Evolutionary conservation across 2,329 filamentous ascomycete genomes (phyloP), one percentile per base, ranked within the genome.

Genomic region (Plectosphaerella sp.): DNA sequence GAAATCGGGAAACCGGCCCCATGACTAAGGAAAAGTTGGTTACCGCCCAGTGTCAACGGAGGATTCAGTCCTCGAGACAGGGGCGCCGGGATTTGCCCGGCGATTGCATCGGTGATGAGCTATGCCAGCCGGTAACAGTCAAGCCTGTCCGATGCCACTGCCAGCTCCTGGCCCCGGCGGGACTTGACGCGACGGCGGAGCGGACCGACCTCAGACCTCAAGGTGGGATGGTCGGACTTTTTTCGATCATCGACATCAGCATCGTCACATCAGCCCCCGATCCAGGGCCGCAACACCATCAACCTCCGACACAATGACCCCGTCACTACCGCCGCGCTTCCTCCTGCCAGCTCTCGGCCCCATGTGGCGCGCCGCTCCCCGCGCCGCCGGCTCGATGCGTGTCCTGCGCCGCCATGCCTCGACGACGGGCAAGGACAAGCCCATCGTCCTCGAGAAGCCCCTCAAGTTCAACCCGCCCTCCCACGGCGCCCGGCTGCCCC

Each of bases 391-490:
- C 28, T 33, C 28, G 28, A 33, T 33, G 28, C 28, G 28, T 49
- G 47, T 53, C 59, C 49, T 36, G 36, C 56, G 64, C 36, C 61
- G 62, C 45, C 55, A 71, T 57, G 67, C 67, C 36, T 72, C 68
- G 42, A 61, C 48, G 58, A 62, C 57, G 60, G 60, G 53, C 39
- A 22, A 36, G 20, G 45, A 18, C 57, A 88, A 87, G 63, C 81
- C 83, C 36, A 79, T 86, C 56, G 80, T 91, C 5, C 85, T 99
- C 58, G 89, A 89, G 62, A 91, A 97, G 70, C 93, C 93, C 22
- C 81, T 88, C 63, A 88, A 87, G 67, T 97, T 96, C 78, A 89
- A 89, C 47, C 93, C 94, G 2, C 94, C 94, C 0, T 97, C 93
- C 0, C 94, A 97, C 68, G 87, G 88, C 12, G 76, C 88, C 20